Base-by-base conservation (phyloP, 352 stramenopile species). In the Sclerospora graminicola region DNA sequence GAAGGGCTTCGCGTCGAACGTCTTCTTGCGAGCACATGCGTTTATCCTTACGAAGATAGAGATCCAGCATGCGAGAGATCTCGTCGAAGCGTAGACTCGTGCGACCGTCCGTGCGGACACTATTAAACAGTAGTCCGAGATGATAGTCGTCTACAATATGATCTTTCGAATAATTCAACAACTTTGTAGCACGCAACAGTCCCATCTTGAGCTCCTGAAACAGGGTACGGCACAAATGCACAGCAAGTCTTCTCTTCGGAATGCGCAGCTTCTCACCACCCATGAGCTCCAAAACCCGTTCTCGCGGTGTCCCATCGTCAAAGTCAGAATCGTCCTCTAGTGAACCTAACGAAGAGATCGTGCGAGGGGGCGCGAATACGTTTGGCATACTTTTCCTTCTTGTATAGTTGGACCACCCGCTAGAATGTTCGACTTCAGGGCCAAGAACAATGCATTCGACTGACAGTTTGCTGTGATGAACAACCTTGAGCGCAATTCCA, bases 91-190 rank as follows among this genome's bases (percentile, higher is more conserved):
- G 81, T 13, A 93, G 48, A 46, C 78, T 91, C 13, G 63, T 54
- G 14, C 79, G 74, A 0, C 81, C 81, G 46, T 89, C 75, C 0
- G 66, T 74, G 5, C 66, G 73, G n/a, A 85, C 62, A 24, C 69
- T 85, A 43, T 84, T 62, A 54, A 93, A 89, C 10, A 93, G 55
- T 21, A 89, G 41, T 0, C 75, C 69, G 31, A 93, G 61, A 42
- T 89, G 77, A 53, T 93, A 93, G 46, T 93, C 81, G 39, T 82
- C 63, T 13, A 93, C 72, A 14, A 93, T 66, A 43, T 88, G 67
- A 11, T 71, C 50, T 41, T 86, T 83, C 4, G 72, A 79, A 48
- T 84, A 82, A 40, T 89, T 84, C 76, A 67, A 89, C 28, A 89
- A 52, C 55, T 90, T 91, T 11, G 72, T 91, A 28, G 81, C 81